phyloP scores from a whole-genome alignment of 129 eudicot species.

The Flaveria ramosissima region DNA sequence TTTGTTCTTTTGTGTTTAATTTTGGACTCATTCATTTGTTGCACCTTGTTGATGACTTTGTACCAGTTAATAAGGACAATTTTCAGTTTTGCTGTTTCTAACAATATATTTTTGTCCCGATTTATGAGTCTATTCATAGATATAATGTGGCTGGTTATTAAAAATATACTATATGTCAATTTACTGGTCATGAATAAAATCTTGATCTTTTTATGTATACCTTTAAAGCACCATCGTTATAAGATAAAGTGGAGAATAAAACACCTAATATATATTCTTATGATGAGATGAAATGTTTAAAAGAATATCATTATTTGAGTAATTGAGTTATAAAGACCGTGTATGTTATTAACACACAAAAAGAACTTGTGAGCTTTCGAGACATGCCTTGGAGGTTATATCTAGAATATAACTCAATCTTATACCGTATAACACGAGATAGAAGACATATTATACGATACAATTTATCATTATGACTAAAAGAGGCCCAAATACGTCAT shows the following conservation, averaged over 20 bases:
- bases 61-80: slow-evolving; percentile 22
- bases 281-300: not conserved
- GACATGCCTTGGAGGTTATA: too few species aligned
- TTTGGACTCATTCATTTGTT: slow-evolving; percentile 18
- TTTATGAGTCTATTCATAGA: not conserved
- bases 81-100: slow-evolving; percentile 1
- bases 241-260: not conserved
- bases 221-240: not conserved
- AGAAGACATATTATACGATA: too few species aligned
- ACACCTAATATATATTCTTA: not conserved
- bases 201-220: not conserved
- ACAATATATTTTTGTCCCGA: not conserved
- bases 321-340: too few species aligned
- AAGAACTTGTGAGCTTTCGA: too few species aligned
- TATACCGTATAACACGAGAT: too few species aligned
- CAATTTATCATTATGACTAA: too few species aligned
- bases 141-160: not conserved
- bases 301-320: too few species aligned
- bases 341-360: too few species aligned
- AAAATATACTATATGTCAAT: not conserved
- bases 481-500: too few species aligned
- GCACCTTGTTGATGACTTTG: slow-evolving; percentile 12
- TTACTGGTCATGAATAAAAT: not conserved
- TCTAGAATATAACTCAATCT: too few species aligned
- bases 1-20: slow-evolving; percentile 13